These are phyloP conservation scores for Pythium guiyangense DNA, from an alignment of 352 stramenopile species.

Conservation along the genomic window DNA sequence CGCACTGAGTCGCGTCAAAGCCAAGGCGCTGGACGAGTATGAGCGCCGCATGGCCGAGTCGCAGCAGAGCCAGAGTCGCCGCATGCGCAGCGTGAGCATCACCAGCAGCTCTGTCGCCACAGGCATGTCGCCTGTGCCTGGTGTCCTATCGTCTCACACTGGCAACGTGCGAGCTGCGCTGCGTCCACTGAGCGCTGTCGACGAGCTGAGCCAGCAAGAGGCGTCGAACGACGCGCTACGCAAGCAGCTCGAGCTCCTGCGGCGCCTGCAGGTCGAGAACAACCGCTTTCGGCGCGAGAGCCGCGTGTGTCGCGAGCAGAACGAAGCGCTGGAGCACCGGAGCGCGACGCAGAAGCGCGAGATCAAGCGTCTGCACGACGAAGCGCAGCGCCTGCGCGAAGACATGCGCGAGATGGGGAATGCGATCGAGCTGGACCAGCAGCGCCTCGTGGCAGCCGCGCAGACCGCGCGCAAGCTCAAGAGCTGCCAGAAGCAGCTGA, in stretches of 20 bases:
- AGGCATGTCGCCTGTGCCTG: no score
- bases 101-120: background rate
- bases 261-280: constrained; percentile 66
- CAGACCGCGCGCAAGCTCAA: constrained; percentile 46
- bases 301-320: constrained; percentile 36
- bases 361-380: constrained; percentile 38
- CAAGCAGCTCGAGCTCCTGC: constrained; percentile 65
- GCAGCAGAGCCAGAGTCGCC: constrained; percentile 5
- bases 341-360: constrained; percentile 37
- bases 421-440: constrained; percentile 32
- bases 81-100: background rate
- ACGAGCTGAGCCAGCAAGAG: constrained; percentile 47
- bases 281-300: constrained; percentile 60
- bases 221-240: constrained; percentile 59
- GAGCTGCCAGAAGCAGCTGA: constrained; percentile 34
- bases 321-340: constrained; percentile 38
- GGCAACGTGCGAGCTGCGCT: background rate
- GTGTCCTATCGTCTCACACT: no score
- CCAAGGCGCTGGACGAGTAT: constrained; percentile 31
- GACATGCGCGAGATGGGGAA: constrained; percentile 27
- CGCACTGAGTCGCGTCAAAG: constrained; percentile 30
- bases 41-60: constrained; percentile 17
- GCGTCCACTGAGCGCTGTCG: constrained; percentile 9
- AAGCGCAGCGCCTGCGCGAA: constrained; percentile 27
- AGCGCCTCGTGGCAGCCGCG: constrained; percentile 21